A percentile compares a stretch with the other conserved stretches of the same genome.
These are phyloP conservation scores for Geosmithia morbida DNA, from an alignment of 2,329 filamentous ascomycete species.

Conservation along the genomic window DNA sequence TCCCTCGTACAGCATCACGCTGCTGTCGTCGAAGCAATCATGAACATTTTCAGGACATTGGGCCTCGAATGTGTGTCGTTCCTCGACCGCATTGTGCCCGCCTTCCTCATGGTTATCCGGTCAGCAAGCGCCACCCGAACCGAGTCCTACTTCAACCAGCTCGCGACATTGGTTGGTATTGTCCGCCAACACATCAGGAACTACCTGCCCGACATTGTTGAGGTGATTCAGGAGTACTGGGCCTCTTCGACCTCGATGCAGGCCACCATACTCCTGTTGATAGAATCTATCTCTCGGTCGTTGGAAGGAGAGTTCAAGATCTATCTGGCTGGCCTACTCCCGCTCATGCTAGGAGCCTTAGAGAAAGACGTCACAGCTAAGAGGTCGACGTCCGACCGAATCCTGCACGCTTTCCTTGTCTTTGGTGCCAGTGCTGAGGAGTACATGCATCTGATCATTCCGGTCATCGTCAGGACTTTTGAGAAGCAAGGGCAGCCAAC, in stretches of 20 bases:
- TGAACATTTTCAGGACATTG: conserved; percentile 95
- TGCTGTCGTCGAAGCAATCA: conserved; percentile 89
- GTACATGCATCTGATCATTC: conserved; percentile 98
- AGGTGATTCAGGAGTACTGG: conserved; percentile 85
- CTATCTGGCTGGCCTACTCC: conserved; percentile 76
- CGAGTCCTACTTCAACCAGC: conserved; percentile 95
- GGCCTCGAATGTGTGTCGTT: conserved; percentile 94
- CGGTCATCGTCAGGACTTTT: conserved; percentile 86
- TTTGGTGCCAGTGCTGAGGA: conserved; percentile 94
- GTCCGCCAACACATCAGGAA: conserved; percentile 93
- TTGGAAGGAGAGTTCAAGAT: conserved; percentile 97
- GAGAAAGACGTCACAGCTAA: conserved; percentile 70
- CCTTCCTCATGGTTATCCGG: conserved; percentile 79
- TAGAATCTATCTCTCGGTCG: conserved; percentile 87
- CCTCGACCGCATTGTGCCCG: conserved; percentile 84
- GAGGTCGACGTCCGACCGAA: conserved; percentile 72
- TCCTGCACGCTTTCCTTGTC: conserved; percentile 87
- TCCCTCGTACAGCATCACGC: conserved; percentile 87
- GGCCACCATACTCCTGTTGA: conserved; percentile 77
- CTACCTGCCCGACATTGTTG: conserved; percentile 75
- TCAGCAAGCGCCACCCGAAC: conserved; percentile 64
- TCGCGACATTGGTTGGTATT: conserved; percentile 84
- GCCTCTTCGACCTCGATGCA: conserved; percentile 66
- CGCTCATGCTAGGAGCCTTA: conserved; percentile 85
- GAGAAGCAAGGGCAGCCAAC: conserved; percentile 74